Evolutionary conservation across 2,329 filamentous ascomycete species (phyloP).

Genomic region (Monascus ruber): DNA sequence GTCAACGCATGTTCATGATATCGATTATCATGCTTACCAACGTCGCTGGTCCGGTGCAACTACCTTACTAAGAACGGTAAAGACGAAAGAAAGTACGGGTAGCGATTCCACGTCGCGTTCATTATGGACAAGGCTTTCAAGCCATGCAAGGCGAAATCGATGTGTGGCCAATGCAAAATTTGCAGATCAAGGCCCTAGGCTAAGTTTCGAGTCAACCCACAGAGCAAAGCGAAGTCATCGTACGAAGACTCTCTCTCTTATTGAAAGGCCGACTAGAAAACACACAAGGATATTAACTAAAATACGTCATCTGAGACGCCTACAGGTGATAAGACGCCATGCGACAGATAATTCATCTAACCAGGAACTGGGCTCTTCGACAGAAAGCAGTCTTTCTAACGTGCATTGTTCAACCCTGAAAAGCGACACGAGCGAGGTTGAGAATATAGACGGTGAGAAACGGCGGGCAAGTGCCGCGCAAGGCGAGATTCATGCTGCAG

Average conservation of each 20-base stretch:
- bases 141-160: neutral
- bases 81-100: constrained; percentile 5
- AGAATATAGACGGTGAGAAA: no score
- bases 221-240: neutral
- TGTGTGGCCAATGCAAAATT: neutral
- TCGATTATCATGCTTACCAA: constrained; percentile 5
- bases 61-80: constrained; percentile 3
- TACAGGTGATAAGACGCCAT: no score
- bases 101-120: constrained; percentile 5
- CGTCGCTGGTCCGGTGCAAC: constrained; percentile 7
- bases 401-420: no score
- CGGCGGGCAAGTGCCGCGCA: no score
- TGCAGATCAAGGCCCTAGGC: neutral
- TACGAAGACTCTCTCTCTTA: neutral
- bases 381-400: no score
- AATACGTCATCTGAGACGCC: neutral
- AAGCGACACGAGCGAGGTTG: no score
- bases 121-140: constrained; percentile 10
- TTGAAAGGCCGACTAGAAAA: neutral
- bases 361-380: no score
- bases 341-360: no score
- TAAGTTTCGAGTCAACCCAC: neutral
- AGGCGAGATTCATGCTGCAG: no score
- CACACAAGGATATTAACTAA: neutral
- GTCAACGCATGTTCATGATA: neutral